Percentiles rank a stretch among this genome's conserved stretches.
These are phyloP conservation scores for Aspergillus udagawae DNA, from an alignment of 2,329 filamentous ascomycete species.

Conservation along the genomic window DNA sequence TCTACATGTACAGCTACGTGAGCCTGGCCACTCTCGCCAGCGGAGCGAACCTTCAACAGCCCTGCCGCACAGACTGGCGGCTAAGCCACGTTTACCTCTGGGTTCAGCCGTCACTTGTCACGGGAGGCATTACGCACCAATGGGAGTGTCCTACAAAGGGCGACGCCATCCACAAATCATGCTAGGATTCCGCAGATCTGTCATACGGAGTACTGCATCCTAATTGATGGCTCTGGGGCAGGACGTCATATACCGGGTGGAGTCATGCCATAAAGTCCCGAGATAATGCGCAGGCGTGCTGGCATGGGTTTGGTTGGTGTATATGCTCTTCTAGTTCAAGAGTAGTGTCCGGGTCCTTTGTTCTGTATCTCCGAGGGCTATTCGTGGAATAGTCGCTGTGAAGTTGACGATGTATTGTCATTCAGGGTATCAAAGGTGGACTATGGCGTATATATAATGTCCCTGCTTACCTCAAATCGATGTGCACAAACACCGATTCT, in stretches of 20 bases:
- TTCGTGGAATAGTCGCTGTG: not conserved
- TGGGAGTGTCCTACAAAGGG: not conserved
- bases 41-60: no score
- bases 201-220: no score
- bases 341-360: not conserved
- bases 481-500: not conserved
- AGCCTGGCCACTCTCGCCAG: no score
- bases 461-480: not conserved
- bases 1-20: no score
- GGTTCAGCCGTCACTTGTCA: no score
- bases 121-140: not conserved
- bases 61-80: no score
- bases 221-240: no score
- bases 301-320: conserved; percentile 5
- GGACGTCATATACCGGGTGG: no score
- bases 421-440: not conserved
- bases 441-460: not conserved
- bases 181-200: no score
- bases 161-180: no score
- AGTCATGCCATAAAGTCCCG: no score
- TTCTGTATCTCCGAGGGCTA: not conserved
- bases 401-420: not conserved
- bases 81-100: no score
- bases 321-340: conserved; percentile 6
- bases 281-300: not conserved